Evolutionary conservation across 169 alveolate species (phyloP), one percentile per base, ranked within the genome.

Genomic region (Cryptosporidium ubiquitum): DNA sequence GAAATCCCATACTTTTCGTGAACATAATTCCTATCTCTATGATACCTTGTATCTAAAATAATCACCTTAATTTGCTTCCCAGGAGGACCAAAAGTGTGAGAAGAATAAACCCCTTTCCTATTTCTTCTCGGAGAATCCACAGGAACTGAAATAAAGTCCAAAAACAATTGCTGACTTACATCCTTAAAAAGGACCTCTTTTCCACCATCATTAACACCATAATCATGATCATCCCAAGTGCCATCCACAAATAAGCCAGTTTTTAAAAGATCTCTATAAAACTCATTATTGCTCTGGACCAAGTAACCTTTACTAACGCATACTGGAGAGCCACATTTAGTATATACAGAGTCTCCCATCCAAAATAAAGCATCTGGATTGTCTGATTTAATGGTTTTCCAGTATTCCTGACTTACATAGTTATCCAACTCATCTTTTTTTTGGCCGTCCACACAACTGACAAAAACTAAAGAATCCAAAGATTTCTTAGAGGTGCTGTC

Each of bases 141-240:
- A 18, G 95, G 96, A 26, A 93, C 91, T 39, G 92, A 84, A 68
- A 95, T 73, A 66, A 94, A 95, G 40, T 95, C 96, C 86, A 95
- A 61, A 23, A 74, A 86, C 51, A 74, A 47, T 20, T 84, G 57
- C 91, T 92, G 93, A 60, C 96, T 91, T 58, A 66, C 84, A 2
- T 95, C 93, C 74, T 91, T 94, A 69, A 85, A 84, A 44, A 40
- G 51, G 68, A 73, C 92, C 33, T 91, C 71, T 33, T 73, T 60
- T 39, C 93, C 95, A 23, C 96, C 97, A 92, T 95, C 95, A 47
- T 93, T 93, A 20, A 93, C 64, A 75, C 95, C 96, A 74, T 93
- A 94, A 70, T 95, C 97, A 58, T 95, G 97, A 84, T 95, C 97
- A 70, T 95, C 97, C 93, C 94, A 95, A 18, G 94, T 92, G 16